Conservation (phyloP, 2,329 filamentous ascomycete species). For the Zasmidium angulare region DNA sequence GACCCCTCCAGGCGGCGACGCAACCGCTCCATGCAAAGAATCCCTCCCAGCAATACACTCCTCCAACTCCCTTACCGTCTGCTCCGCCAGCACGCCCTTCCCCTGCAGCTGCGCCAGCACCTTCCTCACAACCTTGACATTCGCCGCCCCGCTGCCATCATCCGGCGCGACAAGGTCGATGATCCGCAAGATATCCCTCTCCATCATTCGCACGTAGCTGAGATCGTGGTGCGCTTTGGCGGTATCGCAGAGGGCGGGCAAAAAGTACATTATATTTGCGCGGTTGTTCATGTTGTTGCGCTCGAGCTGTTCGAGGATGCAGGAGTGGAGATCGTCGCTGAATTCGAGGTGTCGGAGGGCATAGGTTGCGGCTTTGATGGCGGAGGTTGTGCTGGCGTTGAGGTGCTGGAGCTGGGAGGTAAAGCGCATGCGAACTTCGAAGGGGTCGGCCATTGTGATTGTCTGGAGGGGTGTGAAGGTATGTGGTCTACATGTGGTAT, state of each 20-base stretch:
- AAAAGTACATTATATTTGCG: constrained; percentile 99
- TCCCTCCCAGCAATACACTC: constrained; percentile 80
- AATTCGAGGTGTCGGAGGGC: constrained; percentile 90
- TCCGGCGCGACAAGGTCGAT: constrained; percentile 89
- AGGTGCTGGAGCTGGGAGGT: constrained; percentile 85
- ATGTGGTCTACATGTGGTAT: neutral
- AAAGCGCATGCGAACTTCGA: constrained; percentile 98
- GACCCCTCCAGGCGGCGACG: constrained; percentile 9
- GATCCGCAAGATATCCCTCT: constrained; percentile 85
- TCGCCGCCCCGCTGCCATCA: constrained; percentile 84
- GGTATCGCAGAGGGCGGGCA: constrained; percentile 90
- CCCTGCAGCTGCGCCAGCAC: constrained; percentile 57
- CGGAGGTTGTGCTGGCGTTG: constrained; percentile 83
- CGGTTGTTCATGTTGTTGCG: constrained; percentile 92
- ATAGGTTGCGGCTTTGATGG: constrained; percentile 91
- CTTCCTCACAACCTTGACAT: constrained; percentile 80
- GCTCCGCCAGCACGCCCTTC: constrained; percentile 70
- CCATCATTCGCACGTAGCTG: constrained; percentile 90
- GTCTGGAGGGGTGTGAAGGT: neutral
- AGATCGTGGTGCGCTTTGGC: constrained; percentile 72
- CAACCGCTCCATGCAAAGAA: constrained; percentile 19
- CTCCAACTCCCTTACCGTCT: constrained; percentile 77
- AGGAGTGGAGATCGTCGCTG: constrained; percentile 96
- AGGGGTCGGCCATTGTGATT: constrained; percentile 71
- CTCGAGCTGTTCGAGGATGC: constrained; percentile 94